A percentile compares a stretch with the other conserved stretches of the same genome.
These are phyloP conservation scores for Rugosomyces carneus DNA, from an alignment of 1,284 basidiomycete genomes.

Conservation along the genomic window DNA sequence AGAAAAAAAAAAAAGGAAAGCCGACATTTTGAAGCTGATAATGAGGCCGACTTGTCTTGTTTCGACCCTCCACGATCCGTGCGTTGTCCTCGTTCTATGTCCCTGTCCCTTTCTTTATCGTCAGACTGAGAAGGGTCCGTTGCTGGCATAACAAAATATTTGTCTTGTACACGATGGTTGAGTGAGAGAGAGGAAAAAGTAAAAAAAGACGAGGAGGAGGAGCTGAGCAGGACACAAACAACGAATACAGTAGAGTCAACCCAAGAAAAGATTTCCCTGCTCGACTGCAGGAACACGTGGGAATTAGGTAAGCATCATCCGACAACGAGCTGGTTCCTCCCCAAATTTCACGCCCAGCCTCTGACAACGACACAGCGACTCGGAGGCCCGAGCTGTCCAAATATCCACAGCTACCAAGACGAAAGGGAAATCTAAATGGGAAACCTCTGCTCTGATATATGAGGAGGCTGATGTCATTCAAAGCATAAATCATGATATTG, in stretches of 20 bases:
- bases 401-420: too few species aligned
- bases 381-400: too few species aligned
- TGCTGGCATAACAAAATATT: constrained; percentile 22
- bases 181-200: constrained; percentile 1
- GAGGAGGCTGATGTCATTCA: too few species aligned
- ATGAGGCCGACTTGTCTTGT: constrained; percentile 25
- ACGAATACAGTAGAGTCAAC: background rate
- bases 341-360: too few species aligned
- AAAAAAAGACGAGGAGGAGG: constrained; percentile 11
- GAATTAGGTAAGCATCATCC: constrained; percentile 20
- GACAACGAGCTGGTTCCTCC: too few species aligned
- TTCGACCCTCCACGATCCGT: constrained; percentile 20
- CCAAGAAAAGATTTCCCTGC: constrained; percentile 27
- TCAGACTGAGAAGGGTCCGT: constrained; percentile 25
- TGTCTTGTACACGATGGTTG: constrained; percentile 5
- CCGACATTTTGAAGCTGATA: constrained; percentile 30
- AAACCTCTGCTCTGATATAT: too few species aligned
- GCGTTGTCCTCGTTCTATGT: constrained; percentile 22
- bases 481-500: too few species aligned
- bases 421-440: too few species aligned
- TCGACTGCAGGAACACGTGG: constrained; percentile 29
- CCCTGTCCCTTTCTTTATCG: constrained; percentile 25
- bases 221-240: constrained; percentile 15
- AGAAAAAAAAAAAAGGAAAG: constrained; percentile 1
- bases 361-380: too few species aligned